phyloP scores from a whole-genome alignment of 1,284 basidiomycete species.

The Tremellales sp. region DNA sequence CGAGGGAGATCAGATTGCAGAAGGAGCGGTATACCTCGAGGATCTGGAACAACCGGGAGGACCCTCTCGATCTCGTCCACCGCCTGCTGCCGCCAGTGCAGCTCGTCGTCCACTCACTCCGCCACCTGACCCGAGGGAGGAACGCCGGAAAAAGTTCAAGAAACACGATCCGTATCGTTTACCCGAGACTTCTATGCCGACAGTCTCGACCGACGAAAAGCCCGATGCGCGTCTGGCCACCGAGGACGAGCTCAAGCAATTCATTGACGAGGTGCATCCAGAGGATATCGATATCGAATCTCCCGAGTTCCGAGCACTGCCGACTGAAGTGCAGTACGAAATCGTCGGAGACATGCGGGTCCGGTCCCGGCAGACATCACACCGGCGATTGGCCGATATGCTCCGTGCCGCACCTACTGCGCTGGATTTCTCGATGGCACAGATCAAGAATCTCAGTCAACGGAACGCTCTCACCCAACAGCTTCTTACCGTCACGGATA shows the following conservation, averaged over 20 bases:
- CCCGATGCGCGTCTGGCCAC: constrained; percentile 89
- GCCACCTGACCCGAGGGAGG: constrained; percentile 23
- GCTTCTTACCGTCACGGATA: constrained; percentile 89
- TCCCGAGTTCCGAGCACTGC: constrained; percentile 84
- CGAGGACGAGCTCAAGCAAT: constrained; percentile 80
- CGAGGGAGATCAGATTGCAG: constrained; percentile 54
- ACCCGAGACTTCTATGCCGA: constrained; percentile 60
- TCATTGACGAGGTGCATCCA: constrained; percentile 88
- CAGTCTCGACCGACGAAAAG: constrained; percentile 50
- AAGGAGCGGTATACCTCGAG: constrained; percentile 76
- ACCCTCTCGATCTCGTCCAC: constrained; percentile 18
- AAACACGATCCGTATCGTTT: constrained; percentile 75
- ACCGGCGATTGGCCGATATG: constrained; percentile 89
- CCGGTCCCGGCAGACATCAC: constrained; percentile 89
- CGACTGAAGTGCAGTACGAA: constrained; percentile 96
- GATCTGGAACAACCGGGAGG: constrained; percentile 59
- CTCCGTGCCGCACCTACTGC: constrained; percentile 72
- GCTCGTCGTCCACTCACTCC: constrained; percentile 1
- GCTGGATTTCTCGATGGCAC: constrained; percentile 91
- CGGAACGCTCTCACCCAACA: constrained; percentile 92
- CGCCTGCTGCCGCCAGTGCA: not conserved
- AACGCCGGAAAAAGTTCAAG: constrained; percentile 39
- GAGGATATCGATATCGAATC: constrained; percentile 87
- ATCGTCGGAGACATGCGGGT: constrained; percentile 92
- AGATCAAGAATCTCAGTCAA: constrained; percentile 84